Evolutionary conservation across 352 stramenopile species (phyloP).

Genomic region (Phytophthora syringae): DNA sequence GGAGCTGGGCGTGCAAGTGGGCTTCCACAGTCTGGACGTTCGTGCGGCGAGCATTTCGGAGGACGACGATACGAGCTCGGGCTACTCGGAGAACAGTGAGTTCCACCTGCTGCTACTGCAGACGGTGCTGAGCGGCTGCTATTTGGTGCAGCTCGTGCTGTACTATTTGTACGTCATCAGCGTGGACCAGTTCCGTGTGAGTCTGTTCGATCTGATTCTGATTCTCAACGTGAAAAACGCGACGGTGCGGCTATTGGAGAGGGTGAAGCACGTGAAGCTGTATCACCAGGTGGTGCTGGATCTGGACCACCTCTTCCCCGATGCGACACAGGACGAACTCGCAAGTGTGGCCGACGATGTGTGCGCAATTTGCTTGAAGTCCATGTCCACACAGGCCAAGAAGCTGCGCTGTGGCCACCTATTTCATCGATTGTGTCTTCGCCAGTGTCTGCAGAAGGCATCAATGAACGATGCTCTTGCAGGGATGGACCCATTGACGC

Average conservation of each 20-base stretch:
- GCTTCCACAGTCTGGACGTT: slow-evolving; percentile 68
- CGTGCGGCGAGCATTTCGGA: slow-evolving; percentile 36
- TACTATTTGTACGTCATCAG: slow-evolving; percentile 88
- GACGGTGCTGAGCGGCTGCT: slow-evolving; percentile 62
- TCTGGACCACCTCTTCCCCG: slow-evolving; percentile 65
- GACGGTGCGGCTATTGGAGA: slow-evolving; percentile 68
- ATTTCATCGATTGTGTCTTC: slow-evolving; percentile 77
- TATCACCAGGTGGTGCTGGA: slow-evolving; percentile 80
- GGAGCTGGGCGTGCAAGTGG: slow-evolving; percentile 73
- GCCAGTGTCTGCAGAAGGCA: slow-evolving; percentile 75
- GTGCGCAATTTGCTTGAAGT: slow-evolving; percentile 81
- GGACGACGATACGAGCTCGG: slow-evolving; percentile 39
- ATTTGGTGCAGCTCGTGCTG: slow-evolving; percentile 71
- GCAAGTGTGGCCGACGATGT: slow-evolving; percentile 72
- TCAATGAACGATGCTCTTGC: slow-evolving; percentile 67
- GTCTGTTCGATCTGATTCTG: slow-evolving; percentile 79
- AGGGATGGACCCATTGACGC: slow-evolving; percentile 37
- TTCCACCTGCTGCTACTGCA: slow-evolving; percentile 72
- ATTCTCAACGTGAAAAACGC: slow-evolving; percentile 87
- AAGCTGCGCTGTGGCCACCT: slow-evolving; percentile 77
- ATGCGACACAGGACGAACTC: slow-evolving; percentile 63
- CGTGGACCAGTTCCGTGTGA: slow-evolving; percentile 80
- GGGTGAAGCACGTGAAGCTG: slow-evolving; percentile 67
- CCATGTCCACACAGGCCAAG: slow-evolving; percentile 73
- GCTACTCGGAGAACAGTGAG: slow-evolving; percentile 65